These are phyloP conservation scores for Volutella citrinella DNA, from an alignment of 2,329 filamentous ascomycete genomes.

Conservation along the genomic window DNA sequence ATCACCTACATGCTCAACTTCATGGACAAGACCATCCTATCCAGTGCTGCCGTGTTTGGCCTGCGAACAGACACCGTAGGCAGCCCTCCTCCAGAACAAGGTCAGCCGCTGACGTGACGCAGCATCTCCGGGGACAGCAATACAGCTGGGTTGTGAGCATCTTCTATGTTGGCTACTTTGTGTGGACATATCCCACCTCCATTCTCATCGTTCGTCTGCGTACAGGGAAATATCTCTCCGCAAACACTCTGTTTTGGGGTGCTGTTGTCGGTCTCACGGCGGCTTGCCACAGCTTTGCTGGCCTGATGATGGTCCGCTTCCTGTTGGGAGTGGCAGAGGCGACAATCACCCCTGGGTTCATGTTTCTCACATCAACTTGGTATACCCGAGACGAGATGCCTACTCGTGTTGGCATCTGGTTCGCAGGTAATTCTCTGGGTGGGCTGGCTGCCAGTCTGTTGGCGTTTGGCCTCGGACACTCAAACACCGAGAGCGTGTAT, in stretches of 20 bases:
- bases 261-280: conserved; percentile 42
- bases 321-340: conserved; percentile 55
- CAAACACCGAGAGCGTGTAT: conserved; percentile 37
- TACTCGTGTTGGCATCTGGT: conserved; percentile 53
- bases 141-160: conserved; percentile 61
- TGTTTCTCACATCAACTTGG: conserved; percentile 55
- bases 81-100: too few relatives aligned
- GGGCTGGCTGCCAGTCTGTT: conserved; percentile 47
- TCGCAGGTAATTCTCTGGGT: conserved; percentile 48
- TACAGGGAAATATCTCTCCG: conserved; percentile 44
- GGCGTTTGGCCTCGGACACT: conserved; percentile 55
- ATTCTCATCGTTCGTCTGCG: conserved; percentile 46
- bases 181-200: conserved; percentile 48
- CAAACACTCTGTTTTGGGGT: conserved; percentile 51
- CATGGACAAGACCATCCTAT: conserved; percentile 59
- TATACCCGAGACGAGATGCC: conserved; percentile 57
- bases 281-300: conserved; percentile 45
- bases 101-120: conserved; percentile 1
- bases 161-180: conserved; percentile 44
- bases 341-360: conserved; percentile 51
- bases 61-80: conserved; percentile 44
- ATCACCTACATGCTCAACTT: conserved; percentile 58
- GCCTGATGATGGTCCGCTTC: conserved; percentile 49
- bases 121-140: conserved; percentile 38
- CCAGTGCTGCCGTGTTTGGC: conserved; percentile 55